Evolutionary conservation across 306 rosid genomes (phyloP).

Genomic region (Vachellia pachyceras): DNA sequence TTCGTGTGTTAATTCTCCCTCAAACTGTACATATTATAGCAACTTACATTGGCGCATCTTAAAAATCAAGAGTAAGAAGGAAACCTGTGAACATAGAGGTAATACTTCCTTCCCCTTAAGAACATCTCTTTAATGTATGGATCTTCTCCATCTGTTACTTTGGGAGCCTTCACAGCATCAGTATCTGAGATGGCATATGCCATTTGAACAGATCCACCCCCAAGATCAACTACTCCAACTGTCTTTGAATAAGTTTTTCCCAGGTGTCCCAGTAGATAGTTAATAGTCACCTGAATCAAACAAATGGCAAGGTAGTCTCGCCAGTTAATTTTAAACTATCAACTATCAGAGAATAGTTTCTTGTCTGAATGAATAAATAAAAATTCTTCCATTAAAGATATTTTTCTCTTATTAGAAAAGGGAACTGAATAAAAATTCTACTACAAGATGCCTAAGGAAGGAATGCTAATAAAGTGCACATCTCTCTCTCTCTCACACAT

Average conservation of each 20-base stretch:
- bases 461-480: background rate
- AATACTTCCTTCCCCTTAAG: slow-evolving; percentile 75
- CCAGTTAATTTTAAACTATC: slow-evolving; percentile 5
- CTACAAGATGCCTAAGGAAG: background rate
- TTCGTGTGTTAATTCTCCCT: background rate
- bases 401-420: background rate
- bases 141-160: slow-evolving; percentile 59
- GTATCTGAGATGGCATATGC: slow-evolving; percentile 87
- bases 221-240: slow-evolving; percentile 95
- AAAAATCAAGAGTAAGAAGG: slow-evolving; percentile 37
- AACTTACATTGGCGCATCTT: slow-evolving; percentile 26
- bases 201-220: slow-evolving; percentile 98
- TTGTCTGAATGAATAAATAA: background rate
- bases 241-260: slow-evolving; percentile 74
- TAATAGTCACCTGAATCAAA: slow-evolving; percentile 75
- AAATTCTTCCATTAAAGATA: background rate
- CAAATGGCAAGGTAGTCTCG: slow-evolving; percentile 33
- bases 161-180: slow-evolving; percentile 74
- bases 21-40: slow-evolving; percentile 25
- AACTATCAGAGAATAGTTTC: slow-evolving; percentile 19
- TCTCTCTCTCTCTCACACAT: background rate
- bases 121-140: slow-evolving; percentile 71
- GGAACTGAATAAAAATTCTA: background rate
- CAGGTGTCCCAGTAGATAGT: slow-evolving; percentile 82
- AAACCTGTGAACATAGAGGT: slow-evolving; percentile 95